Percentiles rank a stretch among this genome's conserved stretches.
Evolutionary conservation across 306 rosid genomes (phyloP).

Genomic region (Lotus japonicus): DNA sequence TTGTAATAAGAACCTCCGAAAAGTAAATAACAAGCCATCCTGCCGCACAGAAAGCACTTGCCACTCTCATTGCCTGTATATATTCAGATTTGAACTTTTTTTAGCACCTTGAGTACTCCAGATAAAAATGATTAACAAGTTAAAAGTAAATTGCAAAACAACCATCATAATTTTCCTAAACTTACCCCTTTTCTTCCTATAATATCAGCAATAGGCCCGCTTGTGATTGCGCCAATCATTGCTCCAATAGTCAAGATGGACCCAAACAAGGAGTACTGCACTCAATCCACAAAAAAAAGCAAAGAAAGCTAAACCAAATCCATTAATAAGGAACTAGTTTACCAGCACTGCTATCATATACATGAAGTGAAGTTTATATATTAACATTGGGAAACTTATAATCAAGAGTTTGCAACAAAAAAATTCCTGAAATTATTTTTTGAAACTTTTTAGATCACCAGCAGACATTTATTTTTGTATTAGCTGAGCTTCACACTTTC

Average conservation of each 20-base stretch:
- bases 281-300: not conserved
- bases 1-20: slow-evolving; percentile 48
- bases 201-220: slow-evolving; percentile 67
- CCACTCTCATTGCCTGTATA: slow-evolving; percentile 84
- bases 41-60: slow-evolving; percentile 53
- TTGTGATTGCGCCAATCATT: slow-evolving; percentile 92
- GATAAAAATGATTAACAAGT: not conserved
- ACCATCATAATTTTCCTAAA: not conserved
- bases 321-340: not conserved
- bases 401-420: not conserved
- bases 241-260: slow-evolving; percentile 94
- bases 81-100: not conserved
- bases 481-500: not conserved
- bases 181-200: slow-evolving; percentile 83
- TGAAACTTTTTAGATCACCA: not conserved
- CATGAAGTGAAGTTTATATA: not conserved
- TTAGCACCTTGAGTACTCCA: not conserved
- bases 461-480: not conserved
- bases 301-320: slow-evolving; percentile 9
- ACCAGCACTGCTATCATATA: not conserved
- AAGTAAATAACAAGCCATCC: slow-evolving; percentile 89
- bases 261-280: slow-evolving; percentile 86
- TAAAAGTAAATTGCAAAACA: not conserved
- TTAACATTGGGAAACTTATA: not conserved
- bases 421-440: not conserved